phyloP scores from a whole-genome alignment of 2,329 filamentous ascomycete species.

The Chaetothyriales sp. region DNA sequence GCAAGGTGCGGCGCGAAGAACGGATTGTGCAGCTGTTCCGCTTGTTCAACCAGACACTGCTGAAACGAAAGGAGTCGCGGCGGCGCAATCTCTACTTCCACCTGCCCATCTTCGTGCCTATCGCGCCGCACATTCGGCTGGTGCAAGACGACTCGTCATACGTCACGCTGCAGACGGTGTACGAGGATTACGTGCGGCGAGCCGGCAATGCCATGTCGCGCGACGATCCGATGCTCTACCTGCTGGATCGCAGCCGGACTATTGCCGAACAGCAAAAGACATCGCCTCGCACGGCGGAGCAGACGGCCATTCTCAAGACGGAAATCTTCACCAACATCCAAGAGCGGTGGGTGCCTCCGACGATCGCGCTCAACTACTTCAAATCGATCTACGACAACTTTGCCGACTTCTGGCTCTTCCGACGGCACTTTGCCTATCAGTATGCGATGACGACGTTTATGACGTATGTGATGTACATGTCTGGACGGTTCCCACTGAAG shows the following conservation, averaged over 20 bases:
- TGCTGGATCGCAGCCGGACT: conserved; percentile 81
- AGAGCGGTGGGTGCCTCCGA: conserved; percentile 78
- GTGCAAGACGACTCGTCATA: conserved; percentile 93
- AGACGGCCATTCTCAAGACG: conserved; percentile 57
- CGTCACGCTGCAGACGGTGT: conserved; percentile 85
- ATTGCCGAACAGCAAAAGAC: conserved; percentile 54
- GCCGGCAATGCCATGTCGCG: conserved; percentile 60
- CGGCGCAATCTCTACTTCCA: conserved; percentile 93
- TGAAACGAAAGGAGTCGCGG: conserved; percentile 87
- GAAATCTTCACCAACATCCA: conserved; percentile 95
- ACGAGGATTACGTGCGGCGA: conserved; percentile 87
- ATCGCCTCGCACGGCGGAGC: conserved; percentile 42
- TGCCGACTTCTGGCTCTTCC: conserved; percentile 96
- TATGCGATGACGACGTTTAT: conserved; percentile 91
- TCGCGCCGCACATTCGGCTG: conserved; percentile 87
- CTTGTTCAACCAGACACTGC: conserved; percentile 84
- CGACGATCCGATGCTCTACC: conserved; percentile 89
- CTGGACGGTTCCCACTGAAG: conserved; percentile 89
- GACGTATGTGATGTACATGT: conserved; percentile 97
- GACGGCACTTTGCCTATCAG: conserved; percentile 91
- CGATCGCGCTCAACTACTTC: conserved; percentile 77
- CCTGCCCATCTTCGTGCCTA: conserved; percentile 83
- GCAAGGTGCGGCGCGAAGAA: conserved; percentile 87
- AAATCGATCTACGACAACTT: conserved; percentile 75
- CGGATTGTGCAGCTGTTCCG: conserved; percentile 91